Conservation (phyloP, 495 filamentous ascomycete species). For the Choiromyces venosus region DNA sequence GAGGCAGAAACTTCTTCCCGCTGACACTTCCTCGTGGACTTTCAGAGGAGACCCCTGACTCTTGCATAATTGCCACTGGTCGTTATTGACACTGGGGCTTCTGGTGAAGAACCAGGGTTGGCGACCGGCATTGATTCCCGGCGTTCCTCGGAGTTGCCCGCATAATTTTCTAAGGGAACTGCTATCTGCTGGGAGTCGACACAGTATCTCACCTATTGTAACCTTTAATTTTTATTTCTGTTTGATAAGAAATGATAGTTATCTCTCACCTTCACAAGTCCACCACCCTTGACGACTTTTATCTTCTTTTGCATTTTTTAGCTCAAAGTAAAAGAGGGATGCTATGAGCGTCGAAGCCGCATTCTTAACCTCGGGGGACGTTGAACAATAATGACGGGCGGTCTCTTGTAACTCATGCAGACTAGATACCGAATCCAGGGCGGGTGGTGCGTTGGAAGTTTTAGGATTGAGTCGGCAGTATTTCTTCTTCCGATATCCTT, state of each 20-base stretch:
- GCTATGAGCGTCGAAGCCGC: constrained; percentile 37
- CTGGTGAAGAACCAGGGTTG: background rate
- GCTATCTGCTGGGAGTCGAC: background rate
- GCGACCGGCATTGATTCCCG: background rate
- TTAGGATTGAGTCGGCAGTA: constrained; percentile 36
- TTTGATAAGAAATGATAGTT: background rate
- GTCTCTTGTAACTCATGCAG: constrained; percentile 19
- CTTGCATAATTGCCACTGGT: background rate
- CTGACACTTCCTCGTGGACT: background rate
- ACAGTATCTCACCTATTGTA: background rate
- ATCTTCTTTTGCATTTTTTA: constrained; percentile 12
- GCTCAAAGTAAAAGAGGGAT: constrained; percentile 38
- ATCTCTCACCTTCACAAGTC: background rate
- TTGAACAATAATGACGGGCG: constrained; percentile 18
- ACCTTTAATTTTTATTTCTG: background rate
- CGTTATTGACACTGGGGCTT: background rate
- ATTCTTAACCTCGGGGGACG: constrained; percentile 20
- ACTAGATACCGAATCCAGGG: constrained; percentile 39
- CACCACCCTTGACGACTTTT: background rate
- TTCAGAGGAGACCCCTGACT: background rate
- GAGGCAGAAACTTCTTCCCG: background rate
- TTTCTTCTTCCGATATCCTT: constrained; percentile 23
- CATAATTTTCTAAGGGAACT: background rate
- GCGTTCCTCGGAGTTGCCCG: background rate
- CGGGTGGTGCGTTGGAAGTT: constrained; percentile 29